Evolutionary conservation across 805 yeast genomes (phyloP), one percentile per base, ranked within the genome.

Genomic region (Suhomyces sp.): DNA sequence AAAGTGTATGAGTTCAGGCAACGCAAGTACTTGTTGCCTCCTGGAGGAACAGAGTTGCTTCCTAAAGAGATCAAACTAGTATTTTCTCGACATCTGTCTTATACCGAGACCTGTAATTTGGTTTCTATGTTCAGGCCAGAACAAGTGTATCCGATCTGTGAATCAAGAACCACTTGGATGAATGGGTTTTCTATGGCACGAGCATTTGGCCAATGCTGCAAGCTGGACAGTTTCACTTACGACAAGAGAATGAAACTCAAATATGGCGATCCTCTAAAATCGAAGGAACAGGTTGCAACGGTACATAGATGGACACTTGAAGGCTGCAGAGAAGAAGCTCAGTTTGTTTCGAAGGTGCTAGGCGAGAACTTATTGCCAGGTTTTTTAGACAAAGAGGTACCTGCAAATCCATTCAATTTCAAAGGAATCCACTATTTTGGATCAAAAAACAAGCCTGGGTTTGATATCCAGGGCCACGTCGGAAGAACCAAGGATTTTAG

Each of bases 61-160:
- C 76, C 78, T 1, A 60, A 58, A n/a, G 71, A 68, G 9, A 53
- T 79, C 2, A 64, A 64, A 46, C 66, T 75, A 13, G 59, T 76
- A 6, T 80, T 73, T 57, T 77, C 82, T 4, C 60, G 83, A 44
- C 83, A 80, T 54, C 77, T 82, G 1, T 76, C 82, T 2, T 80
- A 69, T 52, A 47, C 67, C 6, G 84, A 80, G 56, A 63, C 70
- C 13, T 54, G 63, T 15, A 51, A 66, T 8, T 70, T 80, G 10
- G 59, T 79, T 1, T 54, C 63, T 5, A 41, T 64, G 31, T 73
- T 80, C 49, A 61, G 54, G 8, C 80, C 81, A 0, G 57, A 51
- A 10, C 76, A 76, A 47, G 79, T 79, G 0, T 77, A 67, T 47
- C 83, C 83, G 0, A 73, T 78, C 46, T 68, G 67, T n/a, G 74